A percentile compares a stretch with the other conserved stretches of the same genome.
phyloP scores from a whole-genome alignment of 2,329 filamentous ascomycete species.

The Pseudogymnoascus sp. region DNA sequence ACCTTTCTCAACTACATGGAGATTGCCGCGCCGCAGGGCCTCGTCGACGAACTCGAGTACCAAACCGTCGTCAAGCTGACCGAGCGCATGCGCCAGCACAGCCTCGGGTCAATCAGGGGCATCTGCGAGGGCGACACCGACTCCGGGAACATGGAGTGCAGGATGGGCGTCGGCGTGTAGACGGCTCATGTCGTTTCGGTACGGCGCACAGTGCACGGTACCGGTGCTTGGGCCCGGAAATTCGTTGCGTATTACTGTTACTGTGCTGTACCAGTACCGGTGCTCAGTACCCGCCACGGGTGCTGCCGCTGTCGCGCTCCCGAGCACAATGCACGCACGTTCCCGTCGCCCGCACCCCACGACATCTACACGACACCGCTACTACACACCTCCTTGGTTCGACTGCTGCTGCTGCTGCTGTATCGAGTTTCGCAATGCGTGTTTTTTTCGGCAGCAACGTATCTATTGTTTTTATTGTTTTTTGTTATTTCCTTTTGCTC shows the following conservation, averaged over 20 bases:
- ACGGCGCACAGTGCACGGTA: not conserved
- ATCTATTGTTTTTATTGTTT: not conserved
- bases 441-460: not conserved
- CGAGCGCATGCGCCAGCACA: slow-evolving; percentile 68
- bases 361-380: not conserved
- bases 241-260: not conserved
- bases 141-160: not conserved
- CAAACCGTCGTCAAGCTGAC: slow-evolving; percentile 71
- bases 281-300: not conserved
- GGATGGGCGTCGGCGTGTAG: not conserved
- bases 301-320: slow-evolving; percentile 1
- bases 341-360: not conserved
- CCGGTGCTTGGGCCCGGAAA: not conserved
- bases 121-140: slow-evolving; percentile 29
- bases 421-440: not conserved
- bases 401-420: not conserved
- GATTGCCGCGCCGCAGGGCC: slow-evolving; percentile 53
- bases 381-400: not conserved
- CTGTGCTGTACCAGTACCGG: not conserved
- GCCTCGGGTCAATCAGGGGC: slow-evolving; percentile 29
- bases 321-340: slow-evolving; percentile 1
- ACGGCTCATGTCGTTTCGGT: not conserved
- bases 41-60: slow-evolving; percentile 71
- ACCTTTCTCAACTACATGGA: slow-evolving; percentile 71
- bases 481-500: not conserved